A percentile compares a stretch with the other conserved stretches of the same genome.
These are phyloP conservation scores for Aspergillus biplanus DNA, from an alignment of 495 filamentous ascomycete genomes.

Conservation along the genomic window DNA sequence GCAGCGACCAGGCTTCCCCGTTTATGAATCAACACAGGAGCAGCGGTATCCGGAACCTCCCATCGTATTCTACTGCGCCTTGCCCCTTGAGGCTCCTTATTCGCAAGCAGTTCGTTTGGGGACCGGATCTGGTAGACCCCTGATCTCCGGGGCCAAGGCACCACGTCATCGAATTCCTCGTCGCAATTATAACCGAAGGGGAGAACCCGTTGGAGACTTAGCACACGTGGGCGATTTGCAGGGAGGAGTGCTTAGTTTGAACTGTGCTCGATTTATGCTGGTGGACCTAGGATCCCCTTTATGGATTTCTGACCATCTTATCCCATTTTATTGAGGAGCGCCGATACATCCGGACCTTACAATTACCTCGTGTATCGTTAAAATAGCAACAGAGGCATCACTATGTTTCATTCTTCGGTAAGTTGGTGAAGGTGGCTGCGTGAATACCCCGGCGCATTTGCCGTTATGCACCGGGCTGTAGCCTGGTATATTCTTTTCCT, in stretches of 20 bases:
- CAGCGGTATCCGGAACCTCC: not conserved
- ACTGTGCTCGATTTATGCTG: not conserved
- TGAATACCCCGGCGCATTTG: not conserved
- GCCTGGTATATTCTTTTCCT: not conserved
- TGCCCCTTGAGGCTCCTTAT: not conserved
- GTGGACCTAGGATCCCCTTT: not conserved
- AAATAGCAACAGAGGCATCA: constrained; percentile 15
- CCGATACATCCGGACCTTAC: not conserved
- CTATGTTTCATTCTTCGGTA: constrained; percentile 48
- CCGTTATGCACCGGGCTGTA: not conserved
- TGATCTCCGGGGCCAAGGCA: not conserved
- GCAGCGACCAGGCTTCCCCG: not conserved
- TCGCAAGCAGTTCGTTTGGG: not conserved
- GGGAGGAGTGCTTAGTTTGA: not conserved
- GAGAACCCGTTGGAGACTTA: not conserved
- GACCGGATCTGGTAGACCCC: not conserved
- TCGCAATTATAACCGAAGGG: not conserved
- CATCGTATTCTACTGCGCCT: not conserved
- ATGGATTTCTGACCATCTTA: constrained; percentile 4
- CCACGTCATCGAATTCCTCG: constrained; percentile 2
- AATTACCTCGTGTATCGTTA: not conserved
- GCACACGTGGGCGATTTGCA: not conserved
- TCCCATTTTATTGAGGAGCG: constrained; percentile 1
- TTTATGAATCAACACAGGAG: not conserved
- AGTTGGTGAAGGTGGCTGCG: constrained; percentile 17